Percentiles rank a stretch among this genome's conserved stretches.
These are phyloP conservation scores for Cyclaneusma minus DNA, from an alignment of 2,329 filamentous ascomycete species.

Conservation along the genomic window DNA sequence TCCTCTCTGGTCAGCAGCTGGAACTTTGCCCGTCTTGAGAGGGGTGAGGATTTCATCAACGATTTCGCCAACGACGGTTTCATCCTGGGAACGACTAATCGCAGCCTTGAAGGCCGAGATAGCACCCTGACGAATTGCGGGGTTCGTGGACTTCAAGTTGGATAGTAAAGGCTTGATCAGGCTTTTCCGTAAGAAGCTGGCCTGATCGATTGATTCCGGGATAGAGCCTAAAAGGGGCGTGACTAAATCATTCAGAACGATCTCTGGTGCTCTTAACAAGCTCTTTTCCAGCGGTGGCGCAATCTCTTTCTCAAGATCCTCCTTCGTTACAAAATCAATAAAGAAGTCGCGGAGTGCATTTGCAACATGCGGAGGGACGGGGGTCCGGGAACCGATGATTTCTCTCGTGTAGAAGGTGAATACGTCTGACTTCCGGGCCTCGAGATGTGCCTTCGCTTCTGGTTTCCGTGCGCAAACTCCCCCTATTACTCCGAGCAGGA, in stretches of 20 bases:
- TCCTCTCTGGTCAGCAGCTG: slow-evolving; percentile 70
- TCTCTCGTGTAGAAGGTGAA: slow-evolving; percentile 77
- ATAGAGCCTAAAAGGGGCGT: slow-evolving; percentile 58
- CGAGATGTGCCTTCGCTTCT: slow-evolving; percentile 44
- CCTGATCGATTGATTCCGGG: slow-evolving; percentile 58
- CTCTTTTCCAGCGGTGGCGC: slow-evolving; percentile 78
- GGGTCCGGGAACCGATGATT: slow-evolving; percentile 61
- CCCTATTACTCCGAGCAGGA: slow-evolving; percentile 71
- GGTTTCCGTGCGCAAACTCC: slow-evolving; percentile 68
- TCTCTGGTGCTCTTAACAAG: slow-evolving; percentile 76
- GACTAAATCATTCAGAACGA: slow-evolving; percentile 68
- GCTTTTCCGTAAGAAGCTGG: slow-evolving; percentile 52
- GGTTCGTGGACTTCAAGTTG: slow-evolving; percentile 82
- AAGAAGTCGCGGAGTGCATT: slow-evolving; percentile 73
- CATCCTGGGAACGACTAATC: slow-evolving; percentile 43
- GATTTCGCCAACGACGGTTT: slow-evolving; percentile 45
- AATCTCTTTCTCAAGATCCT: slow-evolving; percentile 63
- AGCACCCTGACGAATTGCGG: slow-evolving; percentile 59
- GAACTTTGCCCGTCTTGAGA: slow-evolving; percentile 69
- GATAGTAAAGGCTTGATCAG: slow-evolving; percentile 79
- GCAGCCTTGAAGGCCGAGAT: slow-evolving; percentile 58
- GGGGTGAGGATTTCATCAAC: slow-evolving; percentile 65
- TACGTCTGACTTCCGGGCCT: slow-evolving; percentile 53
- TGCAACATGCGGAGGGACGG: slow-evolving; percentile 57
- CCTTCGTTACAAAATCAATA: slow-evolving; percentile 49